phyloP scores from a whole-genome alignment of 768 basidiomycete genomes.

The Lentinula sp. region DNA sequence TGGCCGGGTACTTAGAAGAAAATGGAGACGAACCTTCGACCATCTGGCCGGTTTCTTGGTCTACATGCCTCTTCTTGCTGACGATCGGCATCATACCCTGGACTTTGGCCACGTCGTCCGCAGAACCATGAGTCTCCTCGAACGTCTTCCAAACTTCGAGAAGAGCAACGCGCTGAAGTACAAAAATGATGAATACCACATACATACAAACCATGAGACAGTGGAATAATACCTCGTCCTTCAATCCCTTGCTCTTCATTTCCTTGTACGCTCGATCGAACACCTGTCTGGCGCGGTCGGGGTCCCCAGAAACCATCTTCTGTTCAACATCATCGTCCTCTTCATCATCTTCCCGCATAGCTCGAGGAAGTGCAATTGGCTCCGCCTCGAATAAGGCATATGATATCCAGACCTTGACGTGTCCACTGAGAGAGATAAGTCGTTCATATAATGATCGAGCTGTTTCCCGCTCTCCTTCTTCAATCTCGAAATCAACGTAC shows the following conservation, averaged over 20 bases:
- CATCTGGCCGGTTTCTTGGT: slow-evolving; percentile 77
- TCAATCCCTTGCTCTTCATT: slow-evolving; percentile 72
- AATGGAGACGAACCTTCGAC: slow-evolving; percentile 62
- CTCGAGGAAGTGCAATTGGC: slow-evolving; percentile 58
- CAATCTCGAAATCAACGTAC: slow-evolving; percentile 94
- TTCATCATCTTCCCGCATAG: slow-evolving; percentile 63
- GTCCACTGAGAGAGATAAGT: slow-evolving; percentile 77
- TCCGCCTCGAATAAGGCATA: slow-evolving; percentile 91
- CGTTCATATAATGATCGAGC: slow-evolving; percentile 87
- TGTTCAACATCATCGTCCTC: slow-evolving; percentile 60
- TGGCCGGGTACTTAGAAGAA: neutral
- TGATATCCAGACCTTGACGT: slow-evolving; percentile 96
- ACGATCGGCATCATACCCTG: slow-evolving; percentile 92
- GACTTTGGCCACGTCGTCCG: slow-evolving; percentile 74
- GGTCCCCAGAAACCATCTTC: slow-evolving; percentile 68
- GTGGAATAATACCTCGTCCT: slow-evolving; percentile 64
- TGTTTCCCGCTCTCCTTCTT: slow-evolving; percentile 85
- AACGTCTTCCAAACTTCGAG: slow-evolving; percentile 95
- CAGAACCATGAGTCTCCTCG: slow-evolving; percentile 74
- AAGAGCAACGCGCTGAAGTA: slow-evolving; percentile 74
- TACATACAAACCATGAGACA: neutral
- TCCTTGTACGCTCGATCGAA: slow-evolving; percentile 88
- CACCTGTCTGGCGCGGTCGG: slow-evolving; percentile 62
- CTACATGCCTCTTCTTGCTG: slow-evolving; percentile 77
- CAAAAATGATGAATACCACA: neutral